phyloP scores from a whole-genome alignment of 495 filamentous ascomycete species.

The Jackrogersella multiformis region DNA sequence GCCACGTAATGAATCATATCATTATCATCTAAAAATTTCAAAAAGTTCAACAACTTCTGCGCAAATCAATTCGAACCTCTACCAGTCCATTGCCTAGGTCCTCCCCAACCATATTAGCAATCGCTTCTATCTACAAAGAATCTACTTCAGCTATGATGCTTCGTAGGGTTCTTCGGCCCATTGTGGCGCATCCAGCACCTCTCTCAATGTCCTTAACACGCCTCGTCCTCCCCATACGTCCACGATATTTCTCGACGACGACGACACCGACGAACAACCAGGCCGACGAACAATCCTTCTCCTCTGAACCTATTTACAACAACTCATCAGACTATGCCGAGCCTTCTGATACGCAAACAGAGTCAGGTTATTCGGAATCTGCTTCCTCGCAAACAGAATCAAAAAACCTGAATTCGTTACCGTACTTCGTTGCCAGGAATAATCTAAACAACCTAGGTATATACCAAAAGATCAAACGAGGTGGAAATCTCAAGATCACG shows the following conservation, averaged over 20 bases:
- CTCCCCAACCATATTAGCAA: not conserved
- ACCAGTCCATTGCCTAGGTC: not conserved
- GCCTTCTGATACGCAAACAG: too few relatives aligned
- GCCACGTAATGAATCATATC: not conserved
- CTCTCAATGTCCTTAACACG: constrained; percentile 16
- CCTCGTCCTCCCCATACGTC: constrained; percentile 4
- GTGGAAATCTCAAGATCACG: constrained; percentile 80
- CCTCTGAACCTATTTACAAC: constrained; percentile 4
- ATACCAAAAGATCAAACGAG: constrained; percentile 78
- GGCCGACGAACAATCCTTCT: constrained; percentile 11
- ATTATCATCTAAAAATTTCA: constrained; percentile 11
- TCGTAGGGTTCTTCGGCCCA: constrained; percentile 24
- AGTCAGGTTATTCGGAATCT: too few relatives aligned
- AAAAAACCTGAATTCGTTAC: constrained; percentile 51
- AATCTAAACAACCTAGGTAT: constrained; percentile 75
- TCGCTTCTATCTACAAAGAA: not conserved
- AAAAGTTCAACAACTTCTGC: constrained; percentile 12
- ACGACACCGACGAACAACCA: not conserved
- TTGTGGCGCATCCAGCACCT: constrained; percentile 10
- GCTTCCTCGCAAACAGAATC: not conserved
- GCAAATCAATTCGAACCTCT: not conserved
- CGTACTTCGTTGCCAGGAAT: constrained; percentile 81
- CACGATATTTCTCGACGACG: constrained; percentile 22
- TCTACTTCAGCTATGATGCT: constrained; percentile 17
- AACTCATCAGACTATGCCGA: too few relatives aligned